Percentiles rank a stretch among this genome's conserved stretches.
phyloP scores from a whole-genome alignment of 2,329 filamentous ascomycete species.

The Cordyceps cateniannulata region DNA sequence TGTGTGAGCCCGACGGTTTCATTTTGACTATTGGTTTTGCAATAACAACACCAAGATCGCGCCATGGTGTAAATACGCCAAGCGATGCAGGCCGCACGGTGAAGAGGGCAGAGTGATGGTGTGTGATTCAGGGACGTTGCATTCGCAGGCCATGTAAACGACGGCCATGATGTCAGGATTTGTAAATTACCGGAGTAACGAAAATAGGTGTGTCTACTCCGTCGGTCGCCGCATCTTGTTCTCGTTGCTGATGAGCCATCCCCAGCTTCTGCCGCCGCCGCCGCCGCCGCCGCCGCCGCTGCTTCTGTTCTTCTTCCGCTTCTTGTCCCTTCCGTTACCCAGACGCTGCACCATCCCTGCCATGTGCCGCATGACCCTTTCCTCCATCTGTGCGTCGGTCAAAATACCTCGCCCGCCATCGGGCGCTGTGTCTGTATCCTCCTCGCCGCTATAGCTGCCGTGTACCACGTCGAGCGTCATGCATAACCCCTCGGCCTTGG shows the following conservation, averaged over 20 bases:
- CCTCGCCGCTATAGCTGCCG: slow-evolving; percentile 19
- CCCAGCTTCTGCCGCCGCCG: not conserved
- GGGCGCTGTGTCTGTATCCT: slow-evolving; percentile 21
- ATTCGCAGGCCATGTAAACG: not conserved
- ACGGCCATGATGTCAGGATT: not conserved
- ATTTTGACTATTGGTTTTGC: not conserved
- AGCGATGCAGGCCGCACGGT: slow-evolving; percentile 3
- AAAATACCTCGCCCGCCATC: slow-evolving; percentile 30
- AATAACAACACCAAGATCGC: not conserved
- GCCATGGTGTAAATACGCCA: not conserved
- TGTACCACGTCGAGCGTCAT: slow-evolving; percentile 30
- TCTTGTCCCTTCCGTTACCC: slow-evolving; percentile 22
- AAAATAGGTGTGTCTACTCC: not conserved
- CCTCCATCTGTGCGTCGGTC: slow-evolving; percentile 33
- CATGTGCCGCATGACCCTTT: slow-evolving; percentile 18
- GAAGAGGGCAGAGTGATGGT: not conserved
- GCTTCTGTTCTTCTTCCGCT: not conserved
- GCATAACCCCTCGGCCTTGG: slow-evolving; percentile 36
- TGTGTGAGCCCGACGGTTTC: not conserved
- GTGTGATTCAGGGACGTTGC: not conserved
- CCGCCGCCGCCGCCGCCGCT: too few species aligned
- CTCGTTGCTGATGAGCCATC: not conserved
- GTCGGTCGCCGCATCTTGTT: not conserved
- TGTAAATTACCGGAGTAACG: not conserved
- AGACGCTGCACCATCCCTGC: slow-evolving; percentile 13